Evolutionary conservation across 805 yeast species (phyloP).

Genomic region (Candida loeiensis): DNA sequence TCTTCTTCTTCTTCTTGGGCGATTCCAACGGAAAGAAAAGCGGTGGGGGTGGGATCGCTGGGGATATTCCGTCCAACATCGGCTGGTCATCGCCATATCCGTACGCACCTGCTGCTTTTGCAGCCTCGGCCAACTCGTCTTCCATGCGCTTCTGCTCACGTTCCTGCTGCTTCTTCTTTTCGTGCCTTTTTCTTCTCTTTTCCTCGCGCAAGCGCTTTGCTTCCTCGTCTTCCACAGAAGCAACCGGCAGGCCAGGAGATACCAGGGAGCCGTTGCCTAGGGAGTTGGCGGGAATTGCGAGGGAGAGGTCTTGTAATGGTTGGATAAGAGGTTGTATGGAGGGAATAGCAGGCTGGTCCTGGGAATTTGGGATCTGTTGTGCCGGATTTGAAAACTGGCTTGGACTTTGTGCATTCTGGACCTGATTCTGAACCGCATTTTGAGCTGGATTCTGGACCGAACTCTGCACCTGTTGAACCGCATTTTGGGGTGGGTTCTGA

Average conservation of each 20-base stretch:
- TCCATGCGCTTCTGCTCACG: slow-evolving; percentile 10
- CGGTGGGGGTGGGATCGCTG: slow-evolving; percentile 11
- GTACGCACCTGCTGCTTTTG: slow-evolving; percentile 9
- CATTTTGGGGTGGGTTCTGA: neutral
- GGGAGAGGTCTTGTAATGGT: slow-evolving; percentile 2
- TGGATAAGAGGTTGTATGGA: neutral
- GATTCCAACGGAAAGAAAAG: slow-evolving; percentile 12
- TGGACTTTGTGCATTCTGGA: neutral
- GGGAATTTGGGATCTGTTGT: neutral
- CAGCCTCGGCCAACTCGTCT: slow-evolving; percentile 11
- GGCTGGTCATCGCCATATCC: slow-evolving; percentile 7
- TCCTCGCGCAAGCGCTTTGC: slow-evolving; percentile 13
- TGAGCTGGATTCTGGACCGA: neutral
- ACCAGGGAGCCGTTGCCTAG: neutral
- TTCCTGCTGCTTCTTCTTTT: slow-evolving; percentile 17
- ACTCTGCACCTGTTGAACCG: neutral
- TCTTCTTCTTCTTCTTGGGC: slow-evolving; percentile 14
- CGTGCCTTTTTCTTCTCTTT: slow-evolving; percentile 14
- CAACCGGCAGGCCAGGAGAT: slow-evolving; percentile 3
- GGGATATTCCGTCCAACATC: slow-evolving; percentile 4
- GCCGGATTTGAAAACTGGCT: neutral
- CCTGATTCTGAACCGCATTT: neutral
- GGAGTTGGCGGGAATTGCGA: neutral
- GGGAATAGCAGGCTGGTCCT: neutral
- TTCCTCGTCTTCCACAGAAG: slow-evolving; percentile 9